Evolutionary conservation across 2,329 filamentous ascomycete genomes (phyloP), one percentile per base, ranked within the genome.

Genomic region (Ramularia collo-cygni): DNA sequence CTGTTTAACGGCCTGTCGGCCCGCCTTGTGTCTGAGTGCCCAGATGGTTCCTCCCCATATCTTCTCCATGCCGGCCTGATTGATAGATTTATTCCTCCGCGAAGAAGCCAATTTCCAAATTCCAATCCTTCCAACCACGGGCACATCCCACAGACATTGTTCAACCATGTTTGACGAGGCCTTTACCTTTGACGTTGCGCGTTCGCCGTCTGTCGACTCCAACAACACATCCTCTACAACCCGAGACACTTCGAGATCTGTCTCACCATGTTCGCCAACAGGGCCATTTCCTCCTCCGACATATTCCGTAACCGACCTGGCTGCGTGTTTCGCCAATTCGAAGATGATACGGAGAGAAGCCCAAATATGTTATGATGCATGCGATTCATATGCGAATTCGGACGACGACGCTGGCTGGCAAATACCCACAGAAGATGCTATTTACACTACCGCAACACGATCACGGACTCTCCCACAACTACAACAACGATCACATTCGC

Each of bases 291-390:
- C 52, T 19, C 31, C 45, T 29, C 48, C 48, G 34, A 42, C 45
- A 27, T 53, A 56, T 40, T 54, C 57, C 3, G 52, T 61, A 28
- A 56, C 56, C 27, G 57, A 61, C 35, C 50, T 61, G 12, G 57
- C 57, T 14, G 54, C 50, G 8, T 49, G 53, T 17, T 50, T 61
- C 32, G 52, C 51, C 14, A 48, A 35, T 26, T 51, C 52, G 16
- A 46, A 57, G 24, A 37, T 48, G 8, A 15, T 58, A 30, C 50
- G 53, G 15, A 44, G 42, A 10, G 52, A 57, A 17, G 46, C 58
- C 12, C 54, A 51, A 37, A 60, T 60, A 35, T 51, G 47, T 42
- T 59, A 59, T 48, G 56, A 61, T 36, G 42, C 56, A 5, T 61
- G 57, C 54, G 53, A 53, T 24, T 44, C 58, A 16, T 60, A 61